Base-by-base conservation (phyloP, 2,329 filamentous ascomycete species). In the Aspergillus eucalypticola region DNA sequence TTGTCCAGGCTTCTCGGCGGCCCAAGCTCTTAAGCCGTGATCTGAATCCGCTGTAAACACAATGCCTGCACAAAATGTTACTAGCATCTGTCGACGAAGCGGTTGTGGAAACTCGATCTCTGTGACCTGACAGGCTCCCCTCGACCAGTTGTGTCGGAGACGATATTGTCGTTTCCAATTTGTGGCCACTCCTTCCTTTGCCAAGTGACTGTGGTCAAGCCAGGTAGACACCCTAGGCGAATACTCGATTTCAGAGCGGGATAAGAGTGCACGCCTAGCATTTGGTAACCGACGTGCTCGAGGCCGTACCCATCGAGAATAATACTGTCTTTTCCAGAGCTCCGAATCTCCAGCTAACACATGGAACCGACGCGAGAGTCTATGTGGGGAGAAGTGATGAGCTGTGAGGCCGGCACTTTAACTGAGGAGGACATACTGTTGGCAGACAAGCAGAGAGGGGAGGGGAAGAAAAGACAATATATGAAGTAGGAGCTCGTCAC, bases 141-240 rank as follows among this genome's bases (percentile, higher is more conserved):
- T 86, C 1, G 90, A 86, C 95, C 95, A 98, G 77, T 98, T 98
- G 73, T 96, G 90, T 49, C 91, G 85, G 53, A 97, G 81, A 69
- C 89, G 91, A 76, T 96, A 98, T 69, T 95, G 90, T 62, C 86
- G 84, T 79, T 96, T 96, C 93, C 93, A 97, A 71, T 95, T 86
- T 50, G 85, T 88, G 19, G 77, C 70, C 5, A 72, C 75, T 11
- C 81, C 81, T 60, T 78, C 76, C 58, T 76, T 78, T 21, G 89
- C 82, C 7, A 85, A 71, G 60, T 84, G 81, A 39, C 83, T 79
- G 63, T 89, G 85, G 54, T 87, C 84, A 35, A 86, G 74, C 87
- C 87, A 89, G 72, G 81, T 84, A 11, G 85, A 84, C 8, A 83
- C 70, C 57, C 80, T 84, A 3, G 84, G 84, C 1, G 83, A 83